Percentiles rank a stretch among this genome's conserved stretches.
These are phyloP conservation scores for Backusella macrospora DNA, from an alignment of 192 early-diverging fungal genomes.

Conservation along the genomic window DNA sequence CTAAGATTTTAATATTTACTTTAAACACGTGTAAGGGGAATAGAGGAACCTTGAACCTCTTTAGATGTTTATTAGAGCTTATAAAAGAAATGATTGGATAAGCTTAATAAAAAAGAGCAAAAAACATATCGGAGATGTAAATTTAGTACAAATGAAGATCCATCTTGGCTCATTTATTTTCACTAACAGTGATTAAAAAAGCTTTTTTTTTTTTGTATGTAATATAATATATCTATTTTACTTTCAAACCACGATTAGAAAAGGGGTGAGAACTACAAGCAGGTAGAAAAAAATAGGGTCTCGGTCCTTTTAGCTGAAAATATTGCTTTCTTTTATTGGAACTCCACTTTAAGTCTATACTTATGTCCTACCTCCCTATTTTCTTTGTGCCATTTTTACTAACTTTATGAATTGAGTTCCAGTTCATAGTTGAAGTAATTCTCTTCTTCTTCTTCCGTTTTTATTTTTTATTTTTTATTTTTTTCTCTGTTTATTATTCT, in stretches of 20 bases:
- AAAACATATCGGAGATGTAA: neutral
- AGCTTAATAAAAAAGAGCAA: neutral
- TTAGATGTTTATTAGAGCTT: neutral
- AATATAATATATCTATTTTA: neutral
- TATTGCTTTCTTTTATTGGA: conserved; percentile 12
- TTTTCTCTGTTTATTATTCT: conserved; percentile 1
- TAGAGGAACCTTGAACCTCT: neutral
- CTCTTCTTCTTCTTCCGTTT: neutral
- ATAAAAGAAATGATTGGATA: neutral
- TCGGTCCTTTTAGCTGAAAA: conserved; percentile 15
- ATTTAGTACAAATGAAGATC: conserved; percentile 6
- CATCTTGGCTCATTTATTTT: neutral
- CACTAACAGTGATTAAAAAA: conserved; percentile 12
- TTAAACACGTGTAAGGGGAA: conserved; percentile 7
- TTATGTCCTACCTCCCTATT: conserved; percentile 20
- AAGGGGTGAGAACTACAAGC: conserved; percentile 6
- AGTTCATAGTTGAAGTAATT: neutral
- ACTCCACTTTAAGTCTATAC: conserved; percentile 13
- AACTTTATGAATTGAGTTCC: conserved; percentile 6
- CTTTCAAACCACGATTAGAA: conserved; percentile 4
- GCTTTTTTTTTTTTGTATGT: neutral
- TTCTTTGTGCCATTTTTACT: conserved; percentile 10
- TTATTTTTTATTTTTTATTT: neutral
- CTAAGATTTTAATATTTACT: conserved; percentile 13
- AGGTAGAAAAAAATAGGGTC: conserved; percentile 7